Evolutionary conservation across 169 alveolate species (phyloP).

Genomic region (Neospora caninum): DNA sequence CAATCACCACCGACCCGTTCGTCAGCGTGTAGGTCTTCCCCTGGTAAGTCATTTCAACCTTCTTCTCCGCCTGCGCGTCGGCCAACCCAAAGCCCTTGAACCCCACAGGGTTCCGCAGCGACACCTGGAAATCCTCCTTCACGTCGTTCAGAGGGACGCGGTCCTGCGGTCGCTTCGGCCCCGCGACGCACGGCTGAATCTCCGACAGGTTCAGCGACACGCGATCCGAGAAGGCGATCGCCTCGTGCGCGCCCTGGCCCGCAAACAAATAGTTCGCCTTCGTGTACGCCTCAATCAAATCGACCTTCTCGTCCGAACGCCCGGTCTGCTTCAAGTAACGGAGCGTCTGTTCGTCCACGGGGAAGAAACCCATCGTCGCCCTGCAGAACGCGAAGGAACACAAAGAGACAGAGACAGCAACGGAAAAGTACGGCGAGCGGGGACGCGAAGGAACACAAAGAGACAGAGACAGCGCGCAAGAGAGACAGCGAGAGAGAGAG

Average conservation of each 20-base stretch:
- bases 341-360: conserved; percentile 92
- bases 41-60: conserved; percentile 12
- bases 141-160: conserved; percentile 86
- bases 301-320: conserved; percentile 86
- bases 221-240: conserved; percentile 49
- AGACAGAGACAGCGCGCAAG: background rate
- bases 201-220: conserved; percentile 76
- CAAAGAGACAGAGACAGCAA: too few species aligned
- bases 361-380: conserved; percentile 97
- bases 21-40: conserved; percentile 70
- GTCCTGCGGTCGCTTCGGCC: conserved; percentile 98
- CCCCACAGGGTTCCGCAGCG: conserved; percentile 77
- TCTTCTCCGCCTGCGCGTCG: background rate
- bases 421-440: too few species aligned
- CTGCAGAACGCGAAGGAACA: background rate
- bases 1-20: conserved; percentile 95
- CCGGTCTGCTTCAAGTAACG: conserved; percentile 92
- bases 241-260: background rate
- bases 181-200: conserved; percentile 91
- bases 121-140: conserved; percentile 83
- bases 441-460: too few species aligned
- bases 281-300: conserved; percentile 84
- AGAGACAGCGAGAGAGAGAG: background rate
- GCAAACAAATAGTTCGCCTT: conserved; percentile 42
- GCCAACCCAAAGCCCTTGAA: conserved; percentile 87